These are phyloP conservation scores for Pinus taeda DNA, from an alignment of 75 land plant genomes.

Conservation along the genomic window DNA sequence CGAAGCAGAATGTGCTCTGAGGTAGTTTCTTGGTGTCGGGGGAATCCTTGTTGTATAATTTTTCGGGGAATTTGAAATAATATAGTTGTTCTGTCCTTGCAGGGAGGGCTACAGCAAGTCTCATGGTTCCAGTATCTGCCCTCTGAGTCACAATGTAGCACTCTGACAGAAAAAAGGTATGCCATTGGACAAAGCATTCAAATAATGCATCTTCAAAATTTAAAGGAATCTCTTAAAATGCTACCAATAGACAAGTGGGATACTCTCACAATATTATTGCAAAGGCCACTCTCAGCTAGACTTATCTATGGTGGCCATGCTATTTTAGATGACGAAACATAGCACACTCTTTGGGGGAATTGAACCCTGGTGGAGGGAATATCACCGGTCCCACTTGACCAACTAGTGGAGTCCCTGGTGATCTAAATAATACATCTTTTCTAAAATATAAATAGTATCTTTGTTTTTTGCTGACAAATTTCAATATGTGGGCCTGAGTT, in stretches of 20 bases:
- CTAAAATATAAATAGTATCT: background rate
- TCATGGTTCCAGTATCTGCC: conserved; percentile 98
- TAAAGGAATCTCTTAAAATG: background rate
- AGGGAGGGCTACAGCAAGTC: conserved; percentile 86
- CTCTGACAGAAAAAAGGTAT: conserved; percentile 48
- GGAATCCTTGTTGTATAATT: background rate
- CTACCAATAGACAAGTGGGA: background rate
- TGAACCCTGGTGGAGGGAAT: too few species aligned
- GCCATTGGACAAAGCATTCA: background rate
- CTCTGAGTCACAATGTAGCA: conserved; percentile 46
- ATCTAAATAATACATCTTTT: background rate
- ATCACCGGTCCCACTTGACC: too few species aligned
- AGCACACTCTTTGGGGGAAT: too few species aligned
- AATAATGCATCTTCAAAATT: background rate
- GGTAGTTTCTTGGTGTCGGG: background rate
- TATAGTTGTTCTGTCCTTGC: conserved; percentile 7
- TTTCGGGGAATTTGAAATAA: background rate
- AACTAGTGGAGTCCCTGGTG: too few species aligned
- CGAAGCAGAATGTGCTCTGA: background rate
- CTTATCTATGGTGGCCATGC: too few species aligned
- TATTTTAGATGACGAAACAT: too few species aligned
- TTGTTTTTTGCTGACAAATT: background rate
- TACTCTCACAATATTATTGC: too few species aligned
- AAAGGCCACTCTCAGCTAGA: too few species aligned
- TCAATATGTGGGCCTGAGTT: background rate